Base-by-base conservation (phyloP, 352 stramenopile species). In the Globisporangium parvum region DNA sequence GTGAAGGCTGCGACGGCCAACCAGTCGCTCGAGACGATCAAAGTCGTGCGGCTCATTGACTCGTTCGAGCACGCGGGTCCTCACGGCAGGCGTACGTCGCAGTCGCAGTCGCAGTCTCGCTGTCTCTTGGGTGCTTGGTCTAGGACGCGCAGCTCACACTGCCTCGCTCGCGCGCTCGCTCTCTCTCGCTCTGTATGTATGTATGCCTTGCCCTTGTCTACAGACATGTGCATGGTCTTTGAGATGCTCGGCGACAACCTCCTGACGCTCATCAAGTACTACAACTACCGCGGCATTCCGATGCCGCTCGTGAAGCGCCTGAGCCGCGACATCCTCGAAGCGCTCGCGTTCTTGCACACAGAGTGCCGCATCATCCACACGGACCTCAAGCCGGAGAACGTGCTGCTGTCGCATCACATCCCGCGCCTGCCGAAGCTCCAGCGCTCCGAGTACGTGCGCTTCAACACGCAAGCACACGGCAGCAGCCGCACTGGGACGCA, bases 281-380 rank as follows among this genome's bases (percentile, higher is more conserved):
- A 97, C 72, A 97, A 99, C 68, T 99, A 99, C 75, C 76, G 93
- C 18, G 97, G 97, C 45, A 96, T 99, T 60, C 96, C 97, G 3
- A 86, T 99, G 55, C 71, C 77, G 28, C 81, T 98, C 6, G 97
- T 99, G 11, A 96, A 98, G 69, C 88, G 85, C 31, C 91, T 99
- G 62, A 89, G 92, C 14, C 77, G 78, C 28, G 91, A 99, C 60
- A 97, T 99, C 56, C 94, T 97, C 51, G 82, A 96, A 61, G 97
- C 87, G 15, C 78, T 99, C 18, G 95, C 98, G 51, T 99, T 99
- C 73, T 73, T 99, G 15, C 97, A 99, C 69, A 51, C 85, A 48
- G 88, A 98, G 61, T 99, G 97, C 75, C 64, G 96, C 56, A 99
- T 99, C 64, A 99, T 99, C 72, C 97, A 99, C 80, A 99, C 97